Conservation (phyloP, 495 filamentous ascomycete genomes). For the Amorphotheca resinae region DNA sequence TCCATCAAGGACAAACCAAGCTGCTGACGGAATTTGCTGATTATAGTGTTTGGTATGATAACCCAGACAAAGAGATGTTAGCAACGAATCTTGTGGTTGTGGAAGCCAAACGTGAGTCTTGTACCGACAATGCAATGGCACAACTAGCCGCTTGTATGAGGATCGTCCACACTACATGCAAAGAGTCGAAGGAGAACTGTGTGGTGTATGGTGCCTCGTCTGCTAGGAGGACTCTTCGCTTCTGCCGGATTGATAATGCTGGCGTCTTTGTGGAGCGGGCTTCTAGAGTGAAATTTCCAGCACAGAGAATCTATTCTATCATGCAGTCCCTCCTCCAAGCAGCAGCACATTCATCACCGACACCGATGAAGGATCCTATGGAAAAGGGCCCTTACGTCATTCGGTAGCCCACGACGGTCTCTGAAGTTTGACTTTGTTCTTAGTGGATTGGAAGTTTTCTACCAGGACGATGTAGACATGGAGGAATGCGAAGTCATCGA, state of each 20-base stretch:
- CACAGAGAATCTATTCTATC: slow-evolving; percentile 8
- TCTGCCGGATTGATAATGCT: slow-evolving; percentile 12
- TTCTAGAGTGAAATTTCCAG: not conserved
- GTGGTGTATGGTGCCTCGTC: slow-evolving; percentile 8
- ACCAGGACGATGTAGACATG: not conserved
- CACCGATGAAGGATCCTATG: slow-evolving; percentile 7
- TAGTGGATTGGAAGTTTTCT: not conserved
- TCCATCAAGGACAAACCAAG: slow-evolving; percentile 5
- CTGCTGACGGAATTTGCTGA: slow-evolving; percentile 9
- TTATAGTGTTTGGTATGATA: slow-evolving; percentile 12
- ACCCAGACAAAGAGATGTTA: not conserved
- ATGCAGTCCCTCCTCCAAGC: slow-evolving; percentile 5
- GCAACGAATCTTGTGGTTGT: slow-evolving; percentile 10
- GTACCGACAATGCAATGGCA: slow-evolving; percentile 6
- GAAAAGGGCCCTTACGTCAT: slow-evolving; percentile 1
- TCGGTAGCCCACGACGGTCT: too few relatives aligned
- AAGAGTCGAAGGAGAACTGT: slow-evolving; percentile 7
- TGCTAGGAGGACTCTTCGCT: slow-evolving; percentile 7
- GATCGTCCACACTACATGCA: slow-evolving; percentile 4
- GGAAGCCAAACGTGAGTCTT: slow-evolving; percentile 4
- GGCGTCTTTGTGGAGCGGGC: slow-evolving; percentile 3
- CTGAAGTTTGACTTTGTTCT: not conserved
- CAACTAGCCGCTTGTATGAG: slow-evolving; percentile 11
- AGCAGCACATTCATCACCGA: slow-evolving; percentile 11
- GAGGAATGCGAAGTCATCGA: too few relatives aligned